Evolutionary conservation across 2,329 filamentous ascomycete genomes (phyloP).

Genomic region (Coniochaeta ligniaria): DNA sequence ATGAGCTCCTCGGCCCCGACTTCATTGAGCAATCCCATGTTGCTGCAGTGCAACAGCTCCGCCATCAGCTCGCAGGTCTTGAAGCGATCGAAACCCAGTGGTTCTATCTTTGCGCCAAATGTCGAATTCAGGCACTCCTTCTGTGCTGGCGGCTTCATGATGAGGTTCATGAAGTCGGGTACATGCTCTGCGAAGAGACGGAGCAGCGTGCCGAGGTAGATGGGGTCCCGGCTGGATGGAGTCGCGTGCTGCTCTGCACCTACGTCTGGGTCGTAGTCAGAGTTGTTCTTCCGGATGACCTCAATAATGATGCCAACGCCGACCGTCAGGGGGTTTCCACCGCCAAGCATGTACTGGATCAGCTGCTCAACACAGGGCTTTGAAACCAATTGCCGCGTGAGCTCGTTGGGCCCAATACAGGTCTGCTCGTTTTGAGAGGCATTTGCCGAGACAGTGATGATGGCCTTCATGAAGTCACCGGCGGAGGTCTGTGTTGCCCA

Average conservation of each 20-base stretch:
- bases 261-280: slow-evolving; percentile 93
- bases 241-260: slow-evolving; percentile 65
- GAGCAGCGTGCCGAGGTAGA: slow-evolving; percentile 87
- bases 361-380: slow-evolving; percentile 74
- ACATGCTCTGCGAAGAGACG: slow-evolving; percentile 86
- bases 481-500: slow-evolving; percentile 93
- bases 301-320: slow-evolving; percentile 97
- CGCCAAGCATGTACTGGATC: slow-evolving; percentile 86
- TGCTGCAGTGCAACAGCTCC: slow-evolving; percentile 93
- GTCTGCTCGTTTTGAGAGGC: slow-evolving; percentile 96
- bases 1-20: slow-evolving; percentile 84
- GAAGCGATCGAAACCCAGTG: slow-evolving; percentile 93
- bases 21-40: slow-evolving; percentile 95
- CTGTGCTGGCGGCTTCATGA: slow-evolving; percentile 69
- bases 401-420: slow-evolving; percentile 96
- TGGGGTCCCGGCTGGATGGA: slow-evolving; percentile 83
- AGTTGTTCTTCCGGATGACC: slow-evolving; percentile 98
- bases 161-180: slow-evolving; percentile 86
- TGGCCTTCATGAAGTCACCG: slow-evolving; percentile 95
- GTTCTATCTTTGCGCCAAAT: slow-evolving; percentile 86
- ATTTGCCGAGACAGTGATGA: slow-evolving; percentile 98
- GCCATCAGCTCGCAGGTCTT: slow-evolving; percentile 99
- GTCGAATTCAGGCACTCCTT: slow-evolving; percentile 75
- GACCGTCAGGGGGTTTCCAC: slow-evolving; percentile 90
- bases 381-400: slow-evolving; percentile 91